A percentile compares a stretch with the other conserved stretches of the same genome.
Evolutionary conservation across 805 yeast genomes (phyloP).

Genomic region (Suhomyces faveliae): DNA sequence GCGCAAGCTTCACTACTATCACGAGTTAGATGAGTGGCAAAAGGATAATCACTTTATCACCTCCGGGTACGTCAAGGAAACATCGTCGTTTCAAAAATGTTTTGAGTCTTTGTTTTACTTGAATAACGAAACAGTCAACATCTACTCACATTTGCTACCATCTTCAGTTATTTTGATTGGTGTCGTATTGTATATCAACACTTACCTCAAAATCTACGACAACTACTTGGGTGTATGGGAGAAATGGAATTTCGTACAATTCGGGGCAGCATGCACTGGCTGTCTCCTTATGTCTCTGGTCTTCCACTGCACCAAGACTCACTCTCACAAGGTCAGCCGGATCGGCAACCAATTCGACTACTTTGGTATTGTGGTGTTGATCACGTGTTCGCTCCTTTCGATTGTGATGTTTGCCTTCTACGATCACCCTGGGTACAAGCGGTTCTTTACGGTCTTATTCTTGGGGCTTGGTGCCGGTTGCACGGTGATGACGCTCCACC

Average conservation of each 20-base stretch:
- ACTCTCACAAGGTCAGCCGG: conserved; percentile 52
- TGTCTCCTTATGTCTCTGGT: conserved; percentile 65
- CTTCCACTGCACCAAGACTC: conserved; percentile 68
- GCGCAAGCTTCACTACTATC: conserved; percentile 34
- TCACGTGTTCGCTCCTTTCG: conserved; percentile 59
- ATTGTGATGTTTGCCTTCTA: conserved; percentile 41
- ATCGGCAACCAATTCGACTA: conserved; percentile 73
- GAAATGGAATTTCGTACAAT: conserved; percentile 50
- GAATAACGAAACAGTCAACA: conserved; percentile 73
- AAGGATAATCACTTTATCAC: conserved; percentile 66
- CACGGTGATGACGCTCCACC: conserved; percentile 59
- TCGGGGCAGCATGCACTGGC: conserved; percentile 54
- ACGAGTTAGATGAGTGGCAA: conserved; percentile 71
- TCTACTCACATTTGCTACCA: conserved; percentile 64
- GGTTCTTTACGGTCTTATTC: conserved; percentile 46
- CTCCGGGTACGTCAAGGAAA: conserved; percentile 62
- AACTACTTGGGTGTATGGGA: conserved; percentile 38
- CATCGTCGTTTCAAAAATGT: conserved; percentile 47
- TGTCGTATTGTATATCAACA: conserved; percentile 26
- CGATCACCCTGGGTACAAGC: conserved; percentile 40
- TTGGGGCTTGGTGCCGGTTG: conserved; percentile 59
- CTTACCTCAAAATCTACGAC: conserved; percentile 22
- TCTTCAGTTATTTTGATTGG: conserved; percentile 27
- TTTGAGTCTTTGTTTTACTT: conserved; percentile 49
- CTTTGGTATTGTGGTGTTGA: conserved; percentile 68